Percentiles rank a stretch among this genome's conserved stretches.
Evolutionary conservation across 2,329 filamentous ascomycete species (phyloP).

Genomic region (Cadophora luteo-olivacea): DNA sequence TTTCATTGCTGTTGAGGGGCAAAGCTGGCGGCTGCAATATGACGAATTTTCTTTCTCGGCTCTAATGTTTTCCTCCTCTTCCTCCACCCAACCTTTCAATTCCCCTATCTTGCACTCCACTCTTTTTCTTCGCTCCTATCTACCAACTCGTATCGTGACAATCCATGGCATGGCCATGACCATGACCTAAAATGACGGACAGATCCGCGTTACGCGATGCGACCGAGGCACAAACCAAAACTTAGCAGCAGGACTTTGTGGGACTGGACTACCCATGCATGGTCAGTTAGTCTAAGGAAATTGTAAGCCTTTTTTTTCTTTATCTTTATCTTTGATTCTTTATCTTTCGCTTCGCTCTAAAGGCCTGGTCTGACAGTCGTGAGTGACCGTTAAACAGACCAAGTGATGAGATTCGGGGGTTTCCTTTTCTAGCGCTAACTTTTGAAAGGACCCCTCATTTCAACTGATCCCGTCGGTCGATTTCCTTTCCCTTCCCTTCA

Average conservation of each 20-base stretch:
- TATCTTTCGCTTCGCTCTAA: not conserved
- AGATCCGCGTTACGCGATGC: conserved; percentile 17
- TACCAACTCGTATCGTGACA: not conserved
- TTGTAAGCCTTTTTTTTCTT: not conserved
- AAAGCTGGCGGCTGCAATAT: not conserved
- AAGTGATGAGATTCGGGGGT: not conserved
- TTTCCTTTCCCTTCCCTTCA: not conserved
- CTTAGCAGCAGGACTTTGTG: not conserved
- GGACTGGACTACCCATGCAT: not conserved
- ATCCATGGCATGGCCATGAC: too few species aligned
- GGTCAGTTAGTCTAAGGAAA: not conserved
- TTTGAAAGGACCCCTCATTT: not conserved
- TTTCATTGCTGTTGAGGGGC: not conserved
- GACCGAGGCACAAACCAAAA: not conserved
- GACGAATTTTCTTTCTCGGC: not conserved
- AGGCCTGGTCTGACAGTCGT: not conserved
- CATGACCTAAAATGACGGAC: conserved; percentile 10
- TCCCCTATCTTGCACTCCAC: conserved; percentile 2
- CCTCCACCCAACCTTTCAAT: not conserved
- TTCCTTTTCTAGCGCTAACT: conserved; percentile 4
- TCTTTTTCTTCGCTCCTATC: not conserved
- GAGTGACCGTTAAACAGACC: not conserved
- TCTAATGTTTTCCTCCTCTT: not conserved
- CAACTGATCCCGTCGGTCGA: not conserved
- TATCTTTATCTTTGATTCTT: conserved; percentile 8